Evolutionary conservation across 495 filamentous ascomycete species (phyloP).

Genomic region (Penicillium lagena): DNA sequence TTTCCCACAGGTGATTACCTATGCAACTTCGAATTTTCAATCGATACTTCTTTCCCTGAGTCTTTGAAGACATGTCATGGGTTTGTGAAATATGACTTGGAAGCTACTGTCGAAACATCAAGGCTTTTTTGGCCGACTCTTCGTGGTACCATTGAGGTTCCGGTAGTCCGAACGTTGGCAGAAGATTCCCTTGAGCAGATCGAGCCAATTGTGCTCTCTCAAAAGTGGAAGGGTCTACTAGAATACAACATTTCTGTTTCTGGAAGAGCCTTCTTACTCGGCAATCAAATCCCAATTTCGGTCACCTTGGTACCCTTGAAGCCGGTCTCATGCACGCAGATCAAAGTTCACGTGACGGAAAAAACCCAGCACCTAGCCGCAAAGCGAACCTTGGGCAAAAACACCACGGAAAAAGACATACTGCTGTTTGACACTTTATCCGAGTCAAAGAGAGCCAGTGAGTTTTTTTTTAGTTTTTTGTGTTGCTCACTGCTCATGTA

Average conservation of each 20-base stretch:
- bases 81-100: conserved; percentile 81
- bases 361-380: conserved; percentile 89
- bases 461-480: too few species aligned
- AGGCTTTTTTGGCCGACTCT: conserved; percentile 92
- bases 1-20: conserved; percentile 89
- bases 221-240: conserved; percentile 96
- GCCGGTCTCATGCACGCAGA: conserved; percentile 92
- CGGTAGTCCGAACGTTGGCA: conserved; percentile 79
- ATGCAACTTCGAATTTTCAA: conserved; percentile 90
- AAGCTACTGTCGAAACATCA: conserved; percentile 80
- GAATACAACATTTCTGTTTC: conserved; percentile 99
- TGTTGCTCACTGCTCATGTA: too few species aligned
- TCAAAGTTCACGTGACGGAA: conserved; percentile 93
- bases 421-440: conserved; percentile 89
- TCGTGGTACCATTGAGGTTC: conserved; percentile 75
- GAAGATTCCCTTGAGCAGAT: conserved; percentile 89
- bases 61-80: conserved; percentile 87
- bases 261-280: conserved; percentile 94
- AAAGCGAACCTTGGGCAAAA: conserved; percentile 79
- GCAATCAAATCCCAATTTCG: conserved; percentile 87
- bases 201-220: conserved; percentile 93
- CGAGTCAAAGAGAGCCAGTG: conserved; percentile 68
- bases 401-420: conserved; percentile 79
- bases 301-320: conserved; percentile 95
- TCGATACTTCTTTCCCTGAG: conserved; percentile 88